Conservation (phyloP, 352 stramenopile species). For the Pythium rhizo-oryzae region DNA sequence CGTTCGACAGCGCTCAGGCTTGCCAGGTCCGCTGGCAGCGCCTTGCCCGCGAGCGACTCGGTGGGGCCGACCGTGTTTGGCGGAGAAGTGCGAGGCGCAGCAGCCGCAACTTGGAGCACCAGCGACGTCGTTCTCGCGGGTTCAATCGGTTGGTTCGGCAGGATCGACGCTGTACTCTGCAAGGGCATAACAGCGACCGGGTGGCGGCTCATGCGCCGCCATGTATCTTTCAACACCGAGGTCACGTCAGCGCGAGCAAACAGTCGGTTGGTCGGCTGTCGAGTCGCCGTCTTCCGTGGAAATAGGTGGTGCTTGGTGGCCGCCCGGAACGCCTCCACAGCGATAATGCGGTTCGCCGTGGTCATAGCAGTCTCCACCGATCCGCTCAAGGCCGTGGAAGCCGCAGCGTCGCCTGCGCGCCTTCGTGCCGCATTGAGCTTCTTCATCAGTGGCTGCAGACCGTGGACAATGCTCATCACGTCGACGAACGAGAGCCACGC, state of each 20-base stretch:
- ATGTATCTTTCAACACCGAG: not conserved
- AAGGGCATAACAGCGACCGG: not conserved
- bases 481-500: slow-evolving; percentile 18
- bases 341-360: not conserved
- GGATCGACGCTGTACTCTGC: not conserved
- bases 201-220: not conserved
- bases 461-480: not conserved
- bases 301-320: not conserved
- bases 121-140: not conserved
- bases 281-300: not conserved
- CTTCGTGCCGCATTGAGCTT: slow-evolving; percentile 3
- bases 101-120: not conserved
- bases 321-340: slow-evolving; percentile 6
- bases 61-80: not conserved
- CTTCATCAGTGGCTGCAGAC: not conserved
- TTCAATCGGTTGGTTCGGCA: not conserved
- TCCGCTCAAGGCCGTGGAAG: not conserved
- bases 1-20: not conserved
- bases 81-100: not conserved
- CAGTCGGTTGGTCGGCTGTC: not conserved
- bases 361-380: not conserved
- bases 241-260: not conserved
- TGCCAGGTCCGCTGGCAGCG: slow-evolving; percentile 1
- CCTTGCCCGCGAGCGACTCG: not conserved
- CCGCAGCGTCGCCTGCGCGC: not conserved